Base-by-base conservation (phyloP, 306 rosid genomes). In the Lotus japonicus region DNA sequence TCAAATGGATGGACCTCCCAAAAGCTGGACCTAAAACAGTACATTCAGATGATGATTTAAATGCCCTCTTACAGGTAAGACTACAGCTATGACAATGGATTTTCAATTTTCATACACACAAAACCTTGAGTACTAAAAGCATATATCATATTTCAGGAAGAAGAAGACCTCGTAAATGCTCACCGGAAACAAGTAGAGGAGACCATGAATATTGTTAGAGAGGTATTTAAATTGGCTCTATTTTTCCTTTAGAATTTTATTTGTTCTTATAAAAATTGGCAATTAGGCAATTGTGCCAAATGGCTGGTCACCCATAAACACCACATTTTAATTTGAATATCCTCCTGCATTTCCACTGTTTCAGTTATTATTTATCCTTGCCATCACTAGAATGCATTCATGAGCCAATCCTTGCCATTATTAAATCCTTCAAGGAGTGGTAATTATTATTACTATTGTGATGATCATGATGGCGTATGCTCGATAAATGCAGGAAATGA, bases 181-280 rank as follows among this genome's bases (percentile, higher is more conserved):
- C 97, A 91, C 74, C 77, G 96, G 62, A 91, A 78, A 68, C 97
- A 88, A 79, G 94, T 91, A 13, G 97, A 91, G 83, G 97, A 91
- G 49, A 88, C 97, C 11, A 88, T 91, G 97, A 91, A 72, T 75
- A 87, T 86, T 78, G 97, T 91, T 65, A 83, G 60, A 71, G 95
- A 88, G 97, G 97, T 91, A 85, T 31, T 64, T 49, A 57, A 65
- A 65, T 58, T 64, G 56, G n/a, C 50, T 44, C 50, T 14, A 11
- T 18, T 43, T 9, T 21, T 46, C 48, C 43, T 78, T 35, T 5
- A 11, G 10, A 17, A 14, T 46, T 45, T 55, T 39, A 21, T 38
- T 15, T 28, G 6, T 41, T 63, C 3, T n/a, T n/a, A n/a, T n/a
- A n/a, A n/a, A n/a, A n/a, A n/a, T n/a, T n/a, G n/a, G n/a, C n/a